Base-by-base conservation (phyloP, 2,329 filamentous ascomycete species). In the Sclerotinia minor region DNA sequence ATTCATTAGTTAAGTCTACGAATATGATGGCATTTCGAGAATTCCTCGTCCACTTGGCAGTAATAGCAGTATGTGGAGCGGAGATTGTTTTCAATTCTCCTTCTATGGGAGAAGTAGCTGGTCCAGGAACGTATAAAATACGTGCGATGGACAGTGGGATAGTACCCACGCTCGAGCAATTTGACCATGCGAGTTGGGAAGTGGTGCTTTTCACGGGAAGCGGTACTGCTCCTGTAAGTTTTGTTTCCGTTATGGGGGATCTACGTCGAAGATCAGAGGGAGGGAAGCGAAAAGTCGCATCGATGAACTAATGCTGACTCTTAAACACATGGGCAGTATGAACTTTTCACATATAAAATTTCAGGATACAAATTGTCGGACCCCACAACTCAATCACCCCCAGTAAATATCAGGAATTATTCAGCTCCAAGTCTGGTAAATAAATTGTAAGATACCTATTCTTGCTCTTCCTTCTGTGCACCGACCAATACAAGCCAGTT, bases 131-230 rank as follows among this genome's bases (percentile, higher is more conserved):
- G 3, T 65, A 65, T 24, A 65, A 45, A 29, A 47, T 65, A 32
- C 52, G 47, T 57, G 63, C 52, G 35, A 24, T 26, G n/a, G 63
- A 65, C 13, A 38, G 38, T n/a, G 52, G 52, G 35, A 57, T n/a
- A 57, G 63, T 65, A n/a, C 63, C 63, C 35, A 65, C 63, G 21
- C 11, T 55, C 8, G 41, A 15, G 17, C 63, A 65, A 57, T 55
- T 65, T 24, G 26, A 55, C 35, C 38, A 32, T 15, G 26, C 49
- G 21, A 57, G 63, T 65, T 57, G 49, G 50, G 63, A 65, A n/a
- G 49, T 65, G 41, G 50, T 65, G 7, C 50, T 65, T 44, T 65
- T 65, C 21, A 65, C 63, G 29, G 63, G 63, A 47, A 65, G 35
- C 35, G 63, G 57, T 47, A 65, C 35, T 47, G 24, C 26, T 19